These are phyloP conservation scores for Penicillium lagena DNA, from an alignment of 495 filamentous ascomycete genomes.

Conservation along the genomic window DNA sequence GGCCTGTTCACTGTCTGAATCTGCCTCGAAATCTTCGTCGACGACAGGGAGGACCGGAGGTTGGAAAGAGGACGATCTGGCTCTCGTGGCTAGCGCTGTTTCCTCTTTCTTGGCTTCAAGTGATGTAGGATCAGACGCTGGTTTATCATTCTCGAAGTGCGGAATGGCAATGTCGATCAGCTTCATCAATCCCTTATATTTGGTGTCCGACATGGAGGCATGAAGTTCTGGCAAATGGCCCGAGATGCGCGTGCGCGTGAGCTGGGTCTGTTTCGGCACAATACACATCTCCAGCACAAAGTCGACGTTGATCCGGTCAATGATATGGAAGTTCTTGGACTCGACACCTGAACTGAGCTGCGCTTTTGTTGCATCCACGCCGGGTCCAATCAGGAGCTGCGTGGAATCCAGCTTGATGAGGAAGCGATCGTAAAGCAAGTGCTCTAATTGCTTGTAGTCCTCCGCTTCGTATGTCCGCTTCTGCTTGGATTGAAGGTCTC, in stretches of 20 bases:
- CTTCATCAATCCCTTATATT: conserved; percentile 95
- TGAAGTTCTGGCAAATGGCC: conserved; percentile 90
- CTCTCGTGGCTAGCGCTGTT: conserved; percentile 26
- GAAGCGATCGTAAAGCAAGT: conserved; percentile 95
- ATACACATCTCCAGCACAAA: conserved; percentile 91
- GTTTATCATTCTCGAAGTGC: conserved; percentile 55
- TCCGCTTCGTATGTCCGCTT: conserved; percentile 80
- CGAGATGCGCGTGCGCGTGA: conserved; percentile 87
- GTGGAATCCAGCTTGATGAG: conserved; percentile 85
- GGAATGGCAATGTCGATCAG: conserved; percentile 93
- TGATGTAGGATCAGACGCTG: conserved; percentile 16
- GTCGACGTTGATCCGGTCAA: conserved; percentile 95
- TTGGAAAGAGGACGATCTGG: conserved; percentile 55
- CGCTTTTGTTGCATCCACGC: conserved; percentile 80
- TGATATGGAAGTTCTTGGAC: conserved; percentile 73
- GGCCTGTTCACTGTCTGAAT: conserved; percentile 54
- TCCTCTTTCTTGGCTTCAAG: conserved; percentile 27
- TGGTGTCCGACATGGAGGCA: conserved; percentile 84
- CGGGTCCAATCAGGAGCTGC: conserved; percentile 92
- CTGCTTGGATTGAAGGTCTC: conserved; percentile 85
- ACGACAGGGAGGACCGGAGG: conserved; percentile 65
- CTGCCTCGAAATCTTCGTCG: conserved; percentile 66
- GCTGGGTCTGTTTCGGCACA: conserved; percentile 83
- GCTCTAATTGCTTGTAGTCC: conserved; percentile 79
- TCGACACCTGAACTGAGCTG: conserved; percentile 68